phyloP scores from a whole-genome alignment of 345 rosid species.

The Trapa incisa region DNA sequence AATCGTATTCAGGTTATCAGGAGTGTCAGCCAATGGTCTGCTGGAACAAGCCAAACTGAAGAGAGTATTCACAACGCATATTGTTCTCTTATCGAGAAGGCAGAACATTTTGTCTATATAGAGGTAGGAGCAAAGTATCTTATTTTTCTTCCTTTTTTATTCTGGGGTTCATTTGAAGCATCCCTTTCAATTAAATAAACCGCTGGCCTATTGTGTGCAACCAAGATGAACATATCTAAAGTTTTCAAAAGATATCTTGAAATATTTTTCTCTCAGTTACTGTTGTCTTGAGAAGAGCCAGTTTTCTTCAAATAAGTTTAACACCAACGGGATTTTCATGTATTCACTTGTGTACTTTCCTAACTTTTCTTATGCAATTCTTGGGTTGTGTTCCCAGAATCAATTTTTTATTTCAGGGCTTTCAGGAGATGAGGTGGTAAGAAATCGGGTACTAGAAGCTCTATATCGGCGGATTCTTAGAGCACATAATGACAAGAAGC shows the following conservation, averaged over 20 bases:
- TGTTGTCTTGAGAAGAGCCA: neutral
- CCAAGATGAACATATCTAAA: neutral
- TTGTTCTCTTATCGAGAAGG: constrained; percentile 88
- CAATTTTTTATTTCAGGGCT: constrained; percentile 99
- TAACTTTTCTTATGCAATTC: constrained; percentile 26
- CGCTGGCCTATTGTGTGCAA: neutral
- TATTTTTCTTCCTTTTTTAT: neutral
- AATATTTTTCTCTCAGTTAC: neutral
- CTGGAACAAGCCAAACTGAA: constrained; percentile 94
- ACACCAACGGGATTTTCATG: neutral
- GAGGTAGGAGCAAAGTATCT: constrained; percentile 40
- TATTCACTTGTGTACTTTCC: constrained; percentile 9
- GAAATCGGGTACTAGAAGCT: constrained; percentile 84
- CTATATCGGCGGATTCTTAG: constrained; percentile 68
- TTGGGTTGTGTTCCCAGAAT: constrained; percentile 62
- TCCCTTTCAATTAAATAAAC: neutral
- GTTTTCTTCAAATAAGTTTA: neutral
- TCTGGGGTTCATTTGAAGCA: neutral
- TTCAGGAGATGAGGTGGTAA: constrained; percentile 70
- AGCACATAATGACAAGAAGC: constrained; percentile 75
- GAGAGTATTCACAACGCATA: constrained; percentile 95
- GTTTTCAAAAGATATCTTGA: neutral
- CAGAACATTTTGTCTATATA: constrained; percentile 83
- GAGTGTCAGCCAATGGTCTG: constrained; percentile 99
- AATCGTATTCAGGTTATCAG: constrained; percentile 60